These are phyloP conservation scores for Starmerella asiatica DNA, from an alignment of 805 yeast species.

Conservation along the genomic window DNA sequence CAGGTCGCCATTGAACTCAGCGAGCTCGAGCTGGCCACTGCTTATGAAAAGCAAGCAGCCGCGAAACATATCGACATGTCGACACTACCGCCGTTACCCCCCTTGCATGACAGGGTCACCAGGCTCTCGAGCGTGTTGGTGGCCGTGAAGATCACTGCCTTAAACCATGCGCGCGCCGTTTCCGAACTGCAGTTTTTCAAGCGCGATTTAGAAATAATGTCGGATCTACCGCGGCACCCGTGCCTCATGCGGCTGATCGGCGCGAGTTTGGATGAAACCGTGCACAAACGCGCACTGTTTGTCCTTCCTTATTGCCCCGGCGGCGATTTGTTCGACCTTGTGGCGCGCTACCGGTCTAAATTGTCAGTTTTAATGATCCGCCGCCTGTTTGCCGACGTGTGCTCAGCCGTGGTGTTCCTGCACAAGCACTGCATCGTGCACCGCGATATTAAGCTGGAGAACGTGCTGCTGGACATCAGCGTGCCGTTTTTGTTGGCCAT, in stretches of 20 bases:
- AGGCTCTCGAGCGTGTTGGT: slow-evolving; percentile 30
- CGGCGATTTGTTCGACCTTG: slow-evolving; percentile 68
- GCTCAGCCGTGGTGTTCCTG: slow-evolving; percentile 54
- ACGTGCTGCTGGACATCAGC: slow-evolving; percentile 39
- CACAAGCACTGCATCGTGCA: slow-evolving; percentile 64
- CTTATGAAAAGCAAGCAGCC: background rate
- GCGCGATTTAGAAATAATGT: slow-evolving; percentile 63
- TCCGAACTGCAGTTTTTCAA: slow-evolving; percentile 48
- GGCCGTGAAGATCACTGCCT: slow-evolving; percentile 57
- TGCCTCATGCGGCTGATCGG: slow-evolving; percentile 46
- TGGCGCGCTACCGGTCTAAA: slow-evolving; percentile 32
- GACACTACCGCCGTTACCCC: too few species aligned
- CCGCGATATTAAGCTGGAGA: slow-evolving; percentile 85
- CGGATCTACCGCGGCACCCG: slow-evolving; percentile 42
- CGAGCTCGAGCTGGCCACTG: background rate
- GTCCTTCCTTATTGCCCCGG: slow-evolving; percentile 69
- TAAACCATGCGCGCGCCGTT: slow-evolving; percentile 32
- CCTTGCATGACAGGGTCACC: too few species aligned
- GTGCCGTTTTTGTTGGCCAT: slow-evolving; percentile 26
- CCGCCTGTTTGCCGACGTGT: slow-evolving; percentile 56
- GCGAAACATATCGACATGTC: background rate
- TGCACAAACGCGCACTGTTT: slow-evolving; percentile 30
- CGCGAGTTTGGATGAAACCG: slow-evolving; percentile 28
- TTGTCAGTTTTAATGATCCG: slow-evolving; percentile 40
- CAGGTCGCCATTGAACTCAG: slow-evolving; percentile 3